Base-by-base conservation (phyloP, 768 basidiomycete species). In the Amanita jacksonii region DNA sequence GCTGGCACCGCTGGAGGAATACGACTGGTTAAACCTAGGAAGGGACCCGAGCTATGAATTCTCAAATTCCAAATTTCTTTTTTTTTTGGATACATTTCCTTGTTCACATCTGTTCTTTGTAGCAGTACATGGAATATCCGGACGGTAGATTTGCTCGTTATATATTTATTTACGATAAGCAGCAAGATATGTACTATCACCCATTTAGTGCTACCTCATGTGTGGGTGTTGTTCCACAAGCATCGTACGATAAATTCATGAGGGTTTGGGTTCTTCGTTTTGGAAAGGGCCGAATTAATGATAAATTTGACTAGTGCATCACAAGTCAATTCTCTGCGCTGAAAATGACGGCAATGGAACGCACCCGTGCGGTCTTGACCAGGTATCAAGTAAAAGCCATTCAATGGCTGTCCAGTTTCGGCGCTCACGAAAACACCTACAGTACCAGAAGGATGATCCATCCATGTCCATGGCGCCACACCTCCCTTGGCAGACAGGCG, bases 391-490 rank as follows among this genome's bases (percentile, higher is more conserved):
- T 70, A 75, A 55, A 75, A 77, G 2, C 72, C 76, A 43, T 78
- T 77, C 9, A 61, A 57, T 0, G 73, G 70, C 3, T 59, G 18
- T 0, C 62, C 64, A 0, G 68, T 75, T 5, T 47, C 41, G 16
- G 52, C 55, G 47, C 77, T 74, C 28, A 69, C 57, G 52, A 79
- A 79, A 33, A 68, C 59, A 7, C 76, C 77, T 1, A 77, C 60
- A 0, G 73, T 77, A 13, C 73, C 73, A 0, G 62, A 58, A 0
- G 76, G 76, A 55, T 78, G 76, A 43, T 78, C 77, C 1, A 79
- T 59, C 76, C 76, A 78, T 4, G 76, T 70, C 70, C 73, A 78
- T 0, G 68, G 61, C 0, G 70, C 75, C 4, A 78, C 76, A 1
- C 76, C 77, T 9, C 72, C 70, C 34, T 58, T 56, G 2, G 75